Evolutionary conservation across 2,329 filamentous ascomycete genomes (phyloP).

Genomic region (Pestalotiopsis sp.): DNA sequence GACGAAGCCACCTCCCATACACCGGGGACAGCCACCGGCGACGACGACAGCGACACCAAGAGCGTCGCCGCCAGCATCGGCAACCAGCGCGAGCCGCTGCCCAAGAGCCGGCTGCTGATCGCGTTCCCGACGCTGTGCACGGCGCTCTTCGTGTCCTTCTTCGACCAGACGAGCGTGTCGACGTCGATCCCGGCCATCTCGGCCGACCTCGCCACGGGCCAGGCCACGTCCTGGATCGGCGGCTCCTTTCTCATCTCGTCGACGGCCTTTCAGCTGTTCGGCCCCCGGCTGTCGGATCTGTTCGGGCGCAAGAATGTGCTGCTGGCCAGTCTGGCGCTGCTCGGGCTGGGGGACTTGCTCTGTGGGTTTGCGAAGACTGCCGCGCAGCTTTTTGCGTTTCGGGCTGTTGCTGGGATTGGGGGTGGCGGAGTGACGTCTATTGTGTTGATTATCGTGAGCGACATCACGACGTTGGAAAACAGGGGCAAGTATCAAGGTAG

Average conservation of each 20-base stretch:
- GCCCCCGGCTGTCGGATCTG: conserved; percentile 11
- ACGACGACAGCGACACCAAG: background rate
- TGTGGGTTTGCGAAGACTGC: conserved; percentile 28
- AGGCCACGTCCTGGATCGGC: background rate
- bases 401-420: conserved; percentile 29
- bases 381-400: conserved; percentile 29
- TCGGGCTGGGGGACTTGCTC: conserved; percentile 13
- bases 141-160: conserved; percentile 16
- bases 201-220: background rate
- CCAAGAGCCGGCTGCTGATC: background rate
- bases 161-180: conserved; percentile 22
- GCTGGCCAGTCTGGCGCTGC: background rate
- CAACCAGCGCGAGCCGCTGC: background rate
- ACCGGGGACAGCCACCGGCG: background rate
- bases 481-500: conserved; percentile 35
- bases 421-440: conserved; percentile 30
- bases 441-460: conserved; percentile 36
- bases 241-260: conserved; percentile 2
- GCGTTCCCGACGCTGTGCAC: background rate
- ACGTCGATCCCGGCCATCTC: conserved; percentile 8
- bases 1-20: background rate
- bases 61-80: background rate
- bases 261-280: conserved; percentile 9
- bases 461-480: conserved; percentile 35
- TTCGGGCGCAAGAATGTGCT: conserved; percentile 7